A percentile compares a stretch with the other conserved stretches of the same genome.
phyloP scores from a whole-genome alignment of 345 rosid genomes.

The Linum lewisii region DNA sequence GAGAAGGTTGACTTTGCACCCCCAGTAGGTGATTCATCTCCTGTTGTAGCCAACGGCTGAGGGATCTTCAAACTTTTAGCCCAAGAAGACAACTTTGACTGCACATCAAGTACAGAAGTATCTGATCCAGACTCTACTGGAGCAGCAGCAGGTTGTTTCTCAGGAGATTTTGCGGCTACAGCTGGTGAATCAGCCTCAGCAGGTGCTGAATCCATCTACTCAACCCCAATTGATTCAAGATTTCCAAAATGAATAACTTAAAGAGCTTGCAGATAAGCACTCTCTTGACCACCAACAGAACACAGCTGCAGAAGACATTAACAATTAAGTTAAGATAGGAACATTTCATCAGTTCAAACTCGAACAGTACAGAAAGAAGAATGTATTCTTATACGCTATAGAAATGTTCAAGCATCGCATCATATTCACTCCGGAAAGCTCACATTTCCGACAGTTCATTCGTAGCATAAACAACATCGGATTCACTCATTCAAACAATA shows the following conservation, averaged over 20 bases:
- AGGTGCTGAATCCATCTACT: constrained; percentile 37
- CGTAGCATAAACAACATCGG: no score
- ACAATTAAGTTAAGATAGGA: neutral
- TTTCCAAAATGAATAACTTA: neutral
- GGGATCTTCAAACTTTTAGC: constrained; percentile 70
- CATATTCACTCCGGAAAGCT: no score
- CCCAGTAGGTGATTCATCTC: constrained; percentile 35
- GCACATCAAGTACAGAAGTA: constrained; percentile 36
- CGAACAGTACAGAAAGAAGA: neutral
- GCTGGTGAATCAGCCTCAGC: constrained; percentile 42
- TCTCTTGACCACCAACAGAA: neutral
- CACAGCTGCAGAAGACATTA: neutral
- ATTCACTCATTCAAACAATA: no score
- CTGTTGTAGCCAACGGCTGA: constrained; percentile 43
- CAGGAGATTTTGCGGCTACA: constrained; percentile 30
- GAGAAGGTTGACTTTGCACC: constrained; percentile 55
- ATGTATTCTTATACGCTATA: no score
- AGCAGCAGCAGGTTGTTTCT: constrained; percentile 29
- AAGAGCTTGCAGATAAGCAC: neutral
- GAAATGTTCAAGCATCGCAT: no score
- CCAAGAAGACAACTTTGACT: constrained; percentile 61
- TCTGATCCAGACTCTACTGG: constrained; percentile 26
- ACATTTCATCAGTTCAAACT: neutral
- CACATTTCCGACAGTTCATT: no score
- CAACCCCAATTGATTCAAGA: neutral